Base-by-base conservation (phyloP, 345 rosid genomes). In the Euclidium syriacum region DNA sequence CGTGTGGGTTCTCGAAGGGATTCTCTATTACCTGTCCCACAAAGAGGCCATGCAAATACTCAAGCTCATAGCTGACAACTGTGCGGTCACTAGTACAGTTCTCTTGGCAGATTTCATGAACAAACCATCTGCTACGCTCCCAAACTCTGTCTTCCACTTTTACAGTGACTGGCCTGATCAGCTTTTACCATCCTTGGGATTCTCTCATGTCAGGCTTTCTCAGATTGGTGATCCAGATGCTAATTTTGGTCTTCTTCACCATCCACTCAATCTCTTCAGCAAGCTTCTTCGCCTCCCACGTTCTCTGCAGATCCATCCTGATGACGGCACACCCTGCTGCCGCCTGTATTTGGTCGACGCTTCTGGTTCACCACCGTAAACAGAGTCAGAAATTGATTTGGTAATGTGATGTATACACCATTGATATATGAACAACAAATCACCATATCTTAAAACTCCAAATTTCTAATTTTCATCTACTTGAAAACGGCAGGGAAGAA, bases 41-140 rank as follows among this genome's bases (percentile, higher is more conserved):
- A 72, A 85, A 46, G 80, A 89, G 18, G 96, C 98, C 52, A 83
- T 80, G 94, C 88, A 92, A 69, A 91, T 92, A 38, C 85, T 92
- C 77, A 82, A 85, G 62, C 67, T 78, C 79, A 81, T 92, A 70
- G 96, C 95, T 41, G 84, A 83, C 35, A 81, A 82, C 71, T 76
- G 96, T 30, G 55, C 64, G 35, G 69, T 78, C 32, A 77, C 85
- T 59, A 76, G 78, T 49, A 86, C 94, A 9, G 81, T 85, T 73
- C 95, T 92, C 36, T 75, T 92, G 71, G 96, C 95, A 20, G 98
- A 92, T 79, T 92, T 92, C 72, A 92, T 92, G 96, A 88, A 88
- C 74, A 82, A 89, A 73, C 83, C 84, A 11, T 83, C 96, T 10
- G 87, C 94, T 38, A 75, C 84, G 4, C 73, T 85, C 30, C 78